Conservation (phyloP, 2,329 filamentous ascomycete genomes). For the Alternaria novae-zelandiae region DNA sequence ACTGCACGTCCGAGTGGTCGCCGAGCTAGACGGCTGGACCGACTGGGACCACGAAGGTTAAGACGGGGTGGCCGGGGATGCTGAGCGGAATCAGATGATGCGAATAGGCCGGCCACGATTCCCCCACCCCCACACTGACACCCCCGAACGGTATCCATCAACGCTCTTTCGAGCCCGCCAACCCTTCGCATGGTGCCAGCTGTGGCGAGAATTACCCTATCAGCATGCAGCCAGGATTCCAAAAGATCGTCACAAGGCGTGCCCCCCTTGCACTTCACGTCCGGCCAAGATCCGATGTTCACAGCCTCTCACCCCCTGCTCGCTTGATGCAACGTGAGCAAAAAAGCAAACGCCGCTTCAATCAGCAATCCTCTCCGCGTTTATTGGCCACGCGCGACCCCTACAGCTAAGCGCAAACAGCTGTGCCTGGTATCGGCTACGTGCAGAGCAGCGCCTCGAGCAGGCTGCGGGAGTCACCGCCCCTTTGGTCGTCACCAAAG, state of each 20-base stretch:
- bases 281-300: constrained; percentile 43
- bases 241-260: constrained; percentile 48
- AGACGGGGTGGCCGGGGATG: constrained; percentile 23
- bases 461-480: constrained; percentile 39
- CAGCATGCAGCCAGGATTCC: constrained; percentile 27
- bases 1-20: constrained; percentile 22
- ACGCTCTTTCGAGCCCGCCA: constrained; percentile 40
- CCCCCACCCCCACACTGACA: constrained; percentile 49
- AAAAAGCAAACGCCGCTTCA: constrained; percentile 44
- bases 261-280: constrained; percentile 36
- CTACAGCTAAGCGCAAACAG: constrained; percentile 34
- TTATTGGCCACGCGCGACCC: constrained; percentile 34
- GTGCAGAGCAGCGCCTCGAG: constrained; percentile 34
- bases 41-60: constrained; percentile 41
- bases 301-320: constrained; percentile 32
- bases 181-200: constrained; percentile 42
- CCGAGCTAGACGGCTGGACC: constrained; percentile 15
- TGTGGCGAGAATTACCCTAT: constrained; percentile 43
- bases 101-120: constrained; percentile 27
- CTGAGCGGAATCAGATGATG: constrained; percentile 47
- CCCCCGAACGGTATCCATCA: constrained; percentile 40
- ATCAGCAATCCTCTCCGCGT: constrained; percentile 29
- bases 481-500: constrained; percentile 39
- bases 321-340: constrained; percentile 25
- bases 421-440: constrained; percentile 45